phyloP scores from a whole-genome alignment of 768 basidiomycete species.

The Trametes gibbosa region DNA sequence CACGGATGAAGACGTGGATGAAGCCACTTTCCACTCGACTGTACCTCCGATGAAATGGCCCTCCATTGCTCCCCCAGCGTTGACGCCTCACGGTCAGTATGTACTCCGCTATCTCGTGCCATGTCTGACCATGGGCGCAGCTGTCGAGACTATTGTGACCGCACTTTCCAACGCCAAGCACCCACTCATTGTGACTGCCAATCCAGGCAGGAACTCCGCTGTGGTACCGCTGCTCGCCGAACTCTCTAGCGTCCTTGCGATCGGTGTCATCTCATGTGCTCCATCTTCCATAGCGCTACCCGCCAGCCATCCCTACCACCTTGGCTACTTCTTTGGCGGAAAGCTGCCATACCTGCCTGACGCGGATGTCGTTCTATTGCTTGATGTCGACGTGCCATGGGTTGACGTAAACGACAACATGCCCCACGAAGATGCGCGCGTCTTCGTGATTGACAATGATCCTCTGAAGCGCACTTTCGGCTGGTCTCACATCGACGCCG shows the following conservation, averaged over 20 bases:
- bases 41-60: conserved; percentile 46
- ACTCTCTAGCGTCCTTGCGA: conserved; percentile 49
- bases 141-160: conserved; percentile 38
- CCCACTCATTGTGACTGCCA: conserved; percentile 65
- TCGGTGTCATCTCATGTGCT: conserved; percentile 54
- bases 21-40: conserved; percentile 32
- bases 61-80: conserved; percentile 45
- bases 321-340: conserved; percentile 52
- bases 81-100: conserved; percentile 39
- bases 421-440: conserved; percentile 42
- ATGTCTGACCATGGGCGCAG: conserved; percentile 14
- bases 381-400: conserved; percentile 72
- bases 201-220: conserved; percentile 52
- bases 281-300: conserved; percentile 53
- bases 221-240: conserved; percentile 45
- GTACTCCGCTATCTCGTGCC: background rate
- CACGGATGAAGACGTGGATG: conserved; percentile 61
- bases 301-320: conserved; percentile 51
- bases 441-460: conserved; percentile 64
- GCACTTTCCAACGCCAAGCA: conserved; percentile 49
- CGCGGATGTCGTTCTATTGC: conserved; percentile 61
- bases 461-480: conserved; percentile 53
- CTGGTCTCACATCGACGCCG: conserved; percentile 52
- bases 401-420: conserved; percentile 45
- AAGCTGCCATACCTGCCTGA: conserved; percentile 42